Evolutionary conservation across 139 green algal species (phyloP).

Genomic region (Chlamydomonas sphaeroides): DNA sequence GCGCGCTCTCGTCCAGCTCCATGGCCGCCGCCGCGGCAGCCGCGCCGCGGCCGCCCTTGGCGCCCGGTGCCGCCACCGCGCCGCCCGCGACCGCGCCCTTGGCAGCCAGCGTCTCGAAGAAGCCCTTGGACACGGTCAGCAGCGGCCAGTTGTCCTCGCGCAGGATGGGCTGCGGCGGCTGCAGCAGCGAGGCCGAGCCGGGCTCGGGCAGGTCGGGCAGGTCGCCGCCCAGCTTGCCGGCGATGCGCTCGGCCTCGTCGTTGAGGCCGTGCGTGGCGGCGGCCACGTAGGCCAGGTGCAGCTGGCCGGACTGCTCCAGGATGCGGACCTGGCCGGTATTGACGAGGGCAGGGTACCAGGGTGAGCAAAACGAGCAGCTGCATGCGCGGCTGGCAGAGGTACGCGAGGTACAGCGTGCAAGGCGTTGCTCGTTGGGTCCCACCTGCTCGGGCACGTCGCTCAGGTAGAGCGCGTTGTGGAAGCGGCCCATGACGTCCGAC

Average conservation of each 20-base stretch:
- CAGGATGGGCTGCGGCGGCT: conserved; percentile 63
- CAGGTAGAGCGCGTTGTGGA: conserved; percentile 98
- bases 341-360: no score
- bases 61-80: conserved; percentile 1
- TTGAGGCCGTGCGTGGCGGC: conserved; percentile 87
- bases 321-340: conserved; percentile 80
- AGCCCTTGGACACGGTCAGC: conserved; percentile 96
- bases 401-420: no score
- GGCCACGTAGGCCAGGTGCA: conserved; percentile 92
- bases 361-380: no score
- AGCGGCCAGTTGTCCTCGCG: conserved; percentile 97
- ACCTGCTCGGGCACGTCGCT: conserved; percentile 89
- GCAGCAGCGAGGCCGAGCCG: conserved; percentile 39
- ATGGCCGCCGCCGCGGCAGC: conserved; percentile 49
- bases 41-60: conserved; percentile 32
- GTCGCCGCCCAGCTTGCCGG: conserved; percentile 43
- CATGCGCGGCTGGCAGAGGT: no score
- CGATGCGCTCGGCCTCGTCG: conserved; percentile 66
- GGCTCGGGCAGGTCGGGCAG: conserved; percentile 35
- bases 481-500: conserved; percentile 92
- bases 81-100: conserved; percentile 58
- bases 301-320: conserved; percentile 93
- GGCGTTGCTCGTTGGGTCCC: no score
- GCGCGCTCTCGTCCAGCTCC: conserved; percentile 72
- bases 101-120: conserved; percentile 93